A percentile compares a stretch with the other conserved stretches of the same genome.
Evolutionary conservation across 148 eudicot genomes (phyloP).

Genomic region (Diospyros lotus): DNA sequence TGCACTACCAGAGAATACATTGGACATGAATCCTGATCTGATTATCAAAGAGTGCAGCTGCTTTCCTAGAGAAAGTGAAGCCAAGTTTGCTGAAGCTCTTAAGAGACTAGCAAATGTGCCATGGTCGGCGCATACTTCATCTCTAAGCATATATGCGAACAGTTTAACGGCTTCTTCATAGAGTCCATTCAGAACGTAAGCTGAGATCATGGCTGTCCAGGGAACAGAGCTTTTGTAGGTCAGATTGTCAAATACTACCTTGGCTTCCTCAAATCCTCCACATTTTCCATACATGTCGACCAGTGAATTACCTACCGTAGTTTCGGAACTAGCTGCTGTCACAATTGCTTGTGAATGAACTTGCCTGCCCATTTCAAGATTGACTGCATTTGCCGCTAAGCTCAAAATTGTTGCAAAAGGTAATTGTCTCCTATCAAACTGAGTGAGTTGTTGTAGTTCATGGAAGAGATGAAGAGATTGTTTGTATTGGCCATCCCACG

Average conservation of each 20-base stretch:
- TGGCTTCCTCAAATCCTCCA: conserved; percentile 54
- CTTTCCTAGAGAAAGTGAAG: conserved; percentile 57
- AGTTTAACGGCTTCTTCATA: conserved; percentile 48
- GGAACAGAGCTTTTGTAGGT: conserved; percentile 44
- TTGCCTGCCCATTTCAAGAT: conserved; percentile 58
- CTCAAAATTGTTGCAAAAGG: conserved; percentile 70
- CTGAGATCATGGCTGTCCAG: conserved; percentile 80
- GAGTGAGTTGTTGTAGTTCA: conserved; percentile 34
- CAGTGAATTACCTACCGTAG: conserved; percentile 55
- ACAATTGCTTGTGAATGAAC: conserved; percentile 66
- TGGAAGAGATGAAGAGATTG: conserved; percentile 46
- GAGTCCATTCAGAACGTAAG: conserved; percentile 53
- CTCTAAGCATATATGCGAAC: conserved; percentile 50
- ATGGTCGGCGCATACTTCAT: conserved; percentile 48
- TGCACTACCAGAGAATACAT: conserved; percentile 68
- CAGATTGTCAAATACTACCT: conserved; percentile 37
- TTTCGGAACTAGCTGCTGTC: conserved; percentile 38
- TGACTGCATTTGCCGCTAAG: conserved; percentile 42
- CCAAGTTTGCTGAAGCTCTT: conserved; percentile 64
- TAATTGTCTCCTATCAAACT: conserved; percentile 43
- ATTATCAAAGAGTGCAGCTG: conserved; percentile 56
- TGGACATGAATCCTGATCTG: conserved; percentile 47
- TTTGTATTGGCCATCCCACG: conserved; percentile 42
- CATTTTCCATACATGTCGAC: conserved; percentile 87
- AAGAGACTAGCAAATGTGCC: conserved; percentile 65